Conservation (phyloP, 106 monocot species). For the Dendrobium catenatum region DNA sequence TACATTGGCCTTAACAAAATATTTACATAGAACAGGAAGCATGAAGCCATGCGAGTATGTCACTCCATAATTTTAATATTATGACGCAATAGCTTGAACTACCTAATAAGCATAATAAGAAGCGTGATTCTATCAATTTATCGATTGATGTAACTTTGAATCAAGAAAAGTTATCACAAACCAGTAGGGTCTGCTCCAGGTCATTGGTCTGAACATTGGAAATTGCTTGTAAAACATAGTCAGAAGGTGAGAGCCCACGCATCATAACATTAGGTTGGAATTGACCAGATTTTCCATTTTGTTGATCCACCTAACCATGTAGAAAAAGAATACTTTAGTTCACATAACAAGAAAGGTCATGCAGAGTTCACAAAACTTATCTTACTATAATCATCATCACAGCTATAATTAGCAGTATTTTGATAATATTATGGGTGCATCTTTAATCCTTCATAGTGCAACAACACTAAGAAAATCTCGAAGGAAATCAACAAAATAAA, state of each 20-base stretch:
- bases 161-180: slow-evolving; percentile 17
- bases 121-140: background rate
- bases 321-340: background rate
- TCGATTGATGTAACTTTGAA: background rate
- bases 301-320: slow-evolving; percentile 46
- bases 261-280: slow-evolving; percentile 73
- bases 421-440: too few species aligned
- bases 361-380: background rate
- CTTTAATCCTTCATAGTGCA: too few species aligned
- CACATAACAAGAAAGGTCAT: background rate
- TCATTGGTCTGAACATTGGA: slow-evolving; percentile 73
- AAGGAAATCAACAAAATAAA: too few species aligned
- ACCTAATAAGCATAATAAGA: background rate
- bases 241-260: slow-evolving; percentile 67
- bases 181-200: slow-evolving; percentile 85
- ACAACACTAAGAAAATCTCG: too few species aligned
- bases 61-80: background rate
- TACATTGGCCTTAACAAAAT: background rate
- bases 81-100: background rate
- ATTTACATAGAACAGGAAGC: background rate
- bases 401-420: background rate
- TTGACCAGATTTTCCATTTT: slow-evolving; percentile 29
- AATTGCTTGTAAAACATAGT: slow-evolving; percentile 69
- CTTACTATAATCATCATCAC: background rate
- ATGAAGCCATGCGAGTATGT: background rate